Base-by-base conservation (phyloP, 1,284 basidiomycete species). In the Ganoderma leucocontextum region DNA sequence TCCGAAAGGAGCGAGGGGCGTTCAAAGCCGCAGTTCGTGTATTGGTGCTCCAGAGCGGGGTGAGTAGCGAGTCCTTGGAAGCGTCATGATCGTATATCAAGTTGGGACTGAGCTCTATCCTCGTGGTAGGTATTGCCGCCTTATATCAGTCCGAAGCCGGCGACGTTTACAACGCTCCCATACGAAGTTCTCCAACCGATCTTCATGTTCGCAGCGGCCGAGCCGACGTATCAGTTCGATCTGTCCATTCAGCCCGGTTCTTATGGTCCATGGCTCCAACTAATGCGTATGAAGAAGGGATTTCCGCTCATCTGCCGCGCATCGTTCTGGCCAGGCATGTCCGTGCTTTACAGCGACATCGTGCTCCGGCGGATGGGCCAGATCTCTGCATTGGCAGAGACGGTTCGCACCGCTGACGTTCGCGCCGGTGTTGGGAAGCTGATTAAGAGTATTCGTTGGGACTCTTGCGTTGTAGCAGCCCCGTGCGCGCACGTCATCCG, bases 331-430 rank as follows among this genome's bases (percentile, higher is more conserved):
- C 52, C 61, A 19, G 65, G 47, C 9, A 66, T 49, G 39, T 19
- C 55, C 33, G 38, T 55, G 1, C 55, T 66, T 8, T 66, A 66
- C 53, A 39, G 44, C 9, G 65, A 62, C 60, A 58, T 66, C 12
- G 65, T 58, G n/a, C 25, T 66, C n/a, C 60, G 60, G 8, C 52
- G 65, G 15, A 66, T 62, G 61, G 65, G 65, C 13, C 65, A 66
- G 53, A 57, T 66, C 29, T 19, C 38, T 10, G 65, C 60, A 12
- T 47, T 66, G 15, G 65, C 65, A 1, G 25, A 42, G 13, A 66
- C 65, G 2, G n/a, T 66, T 1, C 64, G 64, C 3, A 7, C 42
- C 2, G 33, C 33, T 4, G 41, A 58, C 39, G 4, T 60, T n/a
- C 36, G 59, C 10, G 2, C 8, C 8, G n/a, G 39, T 4, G 36